Base-by-base conservation (phyloP, 2,329 filamentous ascomycete genomes). In the Aspergillus tamarii region DNA sequence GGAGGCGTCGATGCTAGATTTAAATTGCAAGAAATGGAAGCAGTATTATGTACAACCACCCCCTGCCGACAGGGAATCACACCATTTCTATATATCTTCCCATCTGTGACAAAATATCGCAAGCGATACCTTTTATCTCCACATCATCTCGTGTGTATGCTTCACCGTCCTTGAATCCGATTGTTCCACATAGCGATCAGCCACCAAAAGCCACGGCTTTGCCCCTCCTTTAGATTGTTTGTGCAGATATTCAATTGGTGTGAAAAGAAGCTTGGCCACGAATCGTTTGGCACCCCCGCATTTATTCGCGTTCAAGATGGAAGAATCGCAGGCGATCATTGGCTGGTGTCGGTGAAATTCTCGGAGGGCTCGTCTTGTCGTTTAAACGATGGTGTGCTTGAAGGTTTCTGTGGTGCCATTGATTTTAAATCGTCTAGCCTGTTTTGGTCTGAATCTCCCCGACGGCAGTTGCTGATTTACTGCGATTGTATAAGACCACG, bases 291-390 rank as follows among this genome's bases (percentile, higher is more conserved):
- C 46, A 16, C n/a, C 52, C 32, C 52, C 32, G 52, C 52, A 55
- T 39, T 26, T 34, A 34, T 19, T 55, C 14, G 32, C 63, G 59
- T 65, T 48, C 8, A 6, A 32, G 19, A 19, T 12, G 28, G n/a
- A 6, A 19, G 19, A 12, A 32, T 32, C 10, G 3, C 1, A 12
- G 7, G 56, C 50, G 43, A 57, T 64, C 50, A 48, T 70, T 67
- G 70, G 70, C 56, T 69, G 69, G 66, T 64, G 50, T 67, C 69
- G 70, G 70, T 65, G 70, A 72, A 72, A 70, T 69, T 72, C 57
- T 72, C 70, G 70, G 70, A 65, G 64, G 57, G 46, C 26, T 39
- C 46, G 23, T 52, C 11, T n/a, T 52, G 26, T 28, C 46, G 46
- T 57, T 19, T 32, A 30, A 30, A 61, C 61, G 68, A 71, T 71